phyloP scores from a whole-genome alignment of 345 rosid genomes.

The Dovyalis caffra region DNA sequence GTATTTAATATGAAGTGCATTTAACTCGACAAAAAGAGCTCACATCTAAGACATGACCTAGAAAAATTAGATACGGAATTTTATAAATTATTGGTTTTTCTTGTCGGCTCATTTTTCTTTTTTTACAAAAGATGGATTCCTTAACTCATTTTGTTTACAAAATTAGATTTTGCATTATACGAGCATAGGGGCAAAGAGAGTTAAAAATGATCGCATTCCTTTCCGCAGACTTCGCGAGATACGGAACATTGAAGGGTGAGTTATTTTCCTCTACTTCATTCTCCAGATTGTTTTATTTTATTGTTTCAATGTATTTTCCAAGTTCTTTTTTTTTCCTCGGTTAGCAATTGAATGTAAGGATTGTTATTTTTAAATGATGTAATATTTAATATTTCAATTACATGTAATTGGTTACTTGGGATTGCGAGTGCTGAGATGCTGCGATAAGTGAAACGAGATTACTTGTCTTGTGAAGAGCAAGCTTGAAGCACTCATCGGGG shows the following conservation, averaged over 20 bases:
- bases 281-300: too few species aligned
- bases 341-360: not conserved
- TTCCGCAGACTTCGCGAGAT: slow-evolving; percentile 79
- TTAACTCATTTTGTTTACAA: not conserved
- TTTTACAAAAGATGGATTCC: too few species aligned
- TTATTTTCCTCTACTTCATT: slow-evolving; percentile 10
- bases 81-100: too few species aligned
- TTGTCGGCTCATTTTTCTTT: too few species aligned
- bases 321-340: too few species aligned
- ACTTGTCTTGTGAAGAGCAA: not conserved
- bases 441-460: slow-evolving; percentile 76
- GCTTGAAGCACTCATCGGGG: slow-evolving; percentile 44
- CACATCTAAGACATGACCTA: too few species aligned
- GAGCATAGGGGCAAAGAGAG: slow-evolving; percentile 94
- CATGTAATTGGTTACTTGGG: slow-evolving; percentile 1
- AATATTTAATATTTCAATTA: not conserved
- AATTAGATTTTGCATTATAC: slow-evolving; percentile 31
- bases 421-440: slow-evolving; percentile 69
- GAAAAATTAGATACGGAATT: too few species aligned
- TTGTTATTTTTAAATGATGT: not conserved
- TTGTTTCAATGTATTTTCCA: too few species aligned
- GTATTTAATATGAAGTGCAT: too few species aligned
- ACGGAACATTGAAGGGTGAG: slow-evolving; percentile 73
- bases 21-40: too few species aligned
- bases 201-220: slow-evolving; percentile 72